A percentile compares a stretch with the other conserved stretches of the same genome.
phyloP scores from a whole-genome alignment of 495 filamentous ascomycete genomes.

The Penicillium psychrofluorescens region DNA sequence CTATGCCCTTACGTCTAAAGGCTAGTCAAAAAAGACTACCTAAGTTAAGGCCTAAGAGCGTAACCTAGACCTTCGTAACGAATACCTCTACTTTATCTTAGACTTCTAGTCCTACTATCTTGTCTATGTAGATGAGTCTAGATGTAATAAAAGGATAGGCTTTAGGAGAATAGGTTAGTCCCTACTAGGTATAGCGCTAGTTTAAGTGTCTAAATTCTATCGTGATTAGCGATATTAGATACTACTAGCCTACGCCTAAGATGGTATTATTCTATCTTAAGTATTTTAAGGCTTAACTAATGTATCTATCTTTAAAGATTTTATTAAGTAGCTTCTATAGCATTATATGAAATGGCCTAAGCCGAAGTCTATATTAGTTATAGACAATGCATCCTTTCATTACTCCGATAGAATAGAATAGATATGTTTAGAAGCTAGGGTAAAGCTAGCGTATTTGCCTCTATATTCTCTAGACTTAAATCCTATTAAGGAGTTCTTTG shows the following conservation, averaged over 20 bases:
- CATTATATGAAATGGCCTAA: no score
- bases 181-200: conserved; percentile 18
- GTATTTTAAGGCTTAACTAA: conserved; percentile 29
- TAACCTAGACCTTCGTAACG: not conserved
- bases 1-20: conserved; percentile 1
- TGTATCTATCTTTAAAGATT: no score
- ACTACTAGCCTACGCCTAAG: conserved; percentile 30
- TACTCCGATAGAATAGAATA: no score
- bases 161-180: conserved; percentile 23
- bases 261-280: conserved; percentile 24
- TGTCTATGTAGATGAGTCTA: not conserved
- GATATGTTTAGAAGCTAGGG: no score
- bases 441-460: no score
- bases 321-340: no score
- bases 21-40: conserved; percentile 9
- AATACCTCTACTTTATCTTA: conserved; percentile 25
- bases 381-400: no score
- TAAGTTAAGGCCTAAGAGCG: not conserved
- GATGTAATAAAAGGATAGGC: conserved; percentile 11
- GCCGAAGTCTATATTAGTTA: no score
- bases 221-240: conserved; percentile 27
- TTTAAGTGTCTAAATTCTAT: conserved; percentile 24
- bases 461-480: no score
- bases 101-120: conserved; percentile 17
- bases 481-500: no score